phyloP scores from a whole-genome alignment of 192 early-diverging fungal species.

The Glomus cerebriforme region DNA sequence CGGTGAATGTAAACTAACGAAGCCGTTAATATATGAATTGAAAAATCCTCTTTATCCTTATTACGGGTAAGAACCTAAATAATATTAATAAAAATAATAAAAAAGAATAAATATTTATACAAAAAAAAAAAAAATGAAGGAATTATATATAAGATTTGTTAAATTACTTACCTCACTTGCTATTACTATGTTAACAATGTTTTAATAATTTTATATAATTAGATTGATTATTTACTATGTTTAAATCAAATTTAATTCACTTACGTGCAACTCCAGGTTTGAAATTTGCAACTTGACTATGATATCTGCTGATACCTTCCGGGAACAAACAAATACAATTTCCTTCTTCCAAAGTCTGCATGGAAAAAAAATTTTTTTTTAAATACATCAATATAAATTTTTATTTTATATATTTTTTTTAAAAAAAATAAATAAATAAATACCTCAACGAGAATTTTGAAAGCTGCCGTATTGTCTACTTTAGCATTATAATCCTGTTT shows the following conservation, averaged over 20 bases:
- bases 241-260: not conserved
- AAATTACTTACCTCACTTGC: conserved; percentile 43
- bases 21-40: conserved; percentile 39
- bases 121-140: not conserved
- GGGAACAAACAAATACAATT: conserved; percentile 41
- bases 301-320: conserved; percentile 43
- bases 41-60: conserved; percentile 41
- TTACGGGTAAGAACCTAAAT: conserved; percentile 37
- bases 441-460: conserved; percentile 12
- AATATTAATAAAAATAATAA: not conserved
- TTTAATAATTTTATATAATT: not conserved
- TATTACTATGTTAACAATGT: conserved; percentile 29
- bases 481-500: conserved; percentile 21
- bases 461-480: not conserved
- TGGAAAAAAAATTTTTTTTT: not conserved
- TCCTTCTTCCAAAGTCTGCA: not conserved
- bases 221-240: not conserved
- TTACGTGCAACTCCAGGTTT: conserved; percentile 41
- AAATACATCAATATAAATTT: not conserved
- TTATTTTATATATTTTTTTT: not conserved
- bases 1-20: conserved; percentile 45
- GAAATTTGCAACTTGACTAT: conserved; percentile 41
- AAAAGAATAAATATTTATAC: not conserved
- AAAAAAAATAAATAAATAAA: not conserved
- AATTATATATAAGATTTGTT: not conserved